Conservation (phyloP, 2,329 filamentous ascomycete species). For the Didymella sp. region DNA sequence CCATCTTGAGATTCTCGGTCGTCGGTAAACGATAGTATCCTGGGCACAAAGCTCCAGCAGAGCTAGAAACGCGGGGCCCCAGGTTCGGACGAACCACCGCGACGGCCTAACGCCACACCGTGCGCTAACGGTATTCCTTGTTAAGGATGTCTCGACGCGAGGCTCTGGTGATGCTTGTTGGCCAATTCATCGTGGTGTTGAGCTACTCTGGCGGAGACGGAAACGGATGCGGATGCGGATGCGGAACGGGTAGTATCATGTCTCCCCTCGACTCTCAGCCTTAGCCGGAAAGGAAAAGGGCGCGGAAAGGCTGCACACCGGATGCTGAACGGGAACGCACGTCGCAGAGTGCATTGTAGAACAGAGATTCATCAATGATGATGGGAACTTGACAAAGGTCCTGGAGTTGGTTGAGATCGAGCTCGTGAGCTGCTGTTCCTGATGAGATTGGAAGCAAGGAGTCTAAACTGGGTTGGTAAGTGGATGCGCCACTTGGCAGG, state of each 20-base stretch:
- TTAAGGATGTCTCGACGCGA: background rate
- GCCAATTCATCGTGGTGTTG: background rate
- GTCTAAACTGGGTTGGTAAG: background rate
- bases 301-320: background rate
- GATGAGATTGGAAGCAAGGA: background rate
- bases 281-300: background rate
- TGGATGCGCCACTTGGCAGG: background rate
- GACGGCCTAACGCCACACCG: conserved; percentile 13
- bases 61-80: conserved; percentile 30
- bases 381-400: background rate
- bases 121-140: conserved; percentile 3
- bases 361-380: background rate
- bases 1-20: conserved; percentile 2
- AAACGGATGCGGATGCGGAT: background rate
- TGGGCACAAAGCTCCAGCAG: background rate
- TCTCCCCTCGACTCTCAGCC: background rate
- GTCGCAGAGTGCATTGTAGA: background rate
- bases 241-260: background rate
- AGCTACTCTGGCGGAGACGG: background rate
- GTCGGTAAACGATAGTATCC: conserved; percentile 9
- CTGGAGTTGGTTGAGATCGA: background rate
- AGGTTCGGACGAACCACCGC: conserved; percentile 21
- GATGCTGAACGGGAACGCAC: background rate
- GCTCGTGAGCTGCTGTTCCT: background rate
- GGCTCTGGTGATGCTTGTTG: background rate